Conservation (phyloP, 805 yeast genomes). For the Candida sanyiensis region DNA sequence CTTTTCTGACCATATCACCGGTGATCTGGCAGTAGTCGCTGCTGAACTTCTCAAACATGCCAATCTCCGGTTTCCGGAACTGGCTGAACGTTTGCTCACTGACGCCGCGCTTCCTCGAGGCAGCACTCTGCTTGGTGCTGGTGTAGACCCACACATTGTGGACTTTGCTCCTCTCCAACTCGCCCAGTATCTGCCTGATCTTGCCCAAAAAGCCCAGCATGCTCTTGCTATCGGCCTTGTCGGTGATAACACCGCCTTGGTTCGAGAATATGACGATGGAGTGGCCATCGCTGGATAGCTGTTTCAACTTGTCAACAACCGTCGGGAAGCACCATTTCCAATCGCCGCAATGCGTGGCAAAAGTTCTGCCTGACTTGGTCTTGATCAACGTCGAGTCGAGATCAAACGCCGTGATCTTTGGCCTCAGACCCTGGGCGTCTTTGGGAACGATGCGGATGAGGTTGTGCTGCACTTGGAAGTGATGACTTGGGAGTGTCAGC, state of each 20-base stretch:
- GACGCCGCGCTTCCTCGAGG: slow-evolving; percentile 11
- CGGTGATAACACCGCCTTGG: slow-evolving; percentile 65
- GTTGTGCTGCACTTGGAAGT: slow-evolving; percentile 31
- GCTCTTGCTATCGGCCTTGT: slow-evolving; percentile 29
- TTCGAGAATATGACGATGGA: slow-evolving; percentile 71
- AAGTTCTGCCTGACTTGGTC: slow-evolving; percentile 58
- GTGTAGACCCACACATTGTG: slow-evolving; percentile 48
- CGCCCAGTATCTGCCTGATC: slow-evolving; percentile 34
- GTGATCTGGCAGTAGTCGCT: slow-evolving; percentile 29
- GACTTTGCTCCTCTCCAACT: slow-evolving; percentile 24
- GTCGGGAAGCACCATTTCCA: slow-evolving; percentile 62
- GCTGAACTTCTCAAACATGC: slow-evolving; percentile 64
- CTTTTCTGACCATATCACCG: slow-evolving; percentile 27
- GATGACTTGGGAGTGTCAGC: not conserved
- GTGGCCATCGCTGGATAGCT: slow-evolving; percentile 8
- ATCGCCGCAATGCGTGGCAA: slow-evolving; percentile 55
- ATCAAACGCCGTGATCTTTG: slow-evolving; percentile 56
- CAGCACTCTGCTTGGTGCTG: slow-evolving; percentile 50
- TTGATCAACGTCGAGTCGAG: slow-evolving; percentile 73
- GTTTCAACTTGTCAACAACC: slow-evolving; percentile 12
- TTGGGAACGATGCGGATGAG: slow-evolving; percentile 38
- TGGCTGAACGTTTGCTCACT: slow-evolving; percentile 15
- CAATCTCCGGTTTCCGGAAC: slow-evolving; percentile 70
- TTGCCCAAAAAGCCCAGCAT: slow-evolving; percentile 36
- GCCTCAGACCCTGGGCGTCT: slow-evolving; percentile 1